Evolutionary conservation across 2,329 filamentous ascomycete species (phyloP), one percentile per base, ranked within the genome.

Genomic region (Monosporascus sp.): DNA sequence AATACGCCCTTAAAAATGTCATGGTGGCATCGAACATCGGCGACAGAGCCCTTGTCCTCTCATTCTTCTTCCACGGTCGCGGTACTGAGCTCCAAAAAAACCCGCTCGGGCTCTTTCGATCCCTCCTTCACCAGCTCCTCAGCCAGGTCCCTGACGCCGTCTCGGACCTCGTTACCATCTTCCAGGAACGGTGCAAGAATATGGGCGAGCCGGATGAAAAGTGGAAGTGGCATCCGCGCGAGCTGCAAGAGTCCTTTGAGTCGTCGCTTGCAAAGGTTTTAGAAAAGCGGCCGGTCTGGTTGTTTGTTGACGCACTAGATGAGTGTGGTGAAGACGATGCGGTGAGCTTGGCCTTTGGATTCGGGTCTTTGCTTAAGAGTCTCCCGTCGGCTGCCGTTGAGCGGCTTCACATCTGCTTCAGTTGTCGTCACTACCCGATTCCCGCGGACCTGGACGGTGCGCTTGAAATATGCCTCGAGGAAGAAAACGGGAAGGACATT

Each of bases 21-120:
- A 45, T 57, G n/a, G 55, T 55, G n/a, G 56, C 49, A 62, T 60
- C 22, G 24, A 48, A 3, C 54, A 60, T 15, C 53, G 54, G 1
- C 27, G 27, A 14, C 27, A 14, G 27, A 31, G 27, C 27, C 27
- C 43, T 65, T 0, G 56, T 74, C 0, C 51, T 77, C 1, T 73
- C 70, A 0, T 79, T 77, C 62, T 80, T 79, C 62, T 80, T 79
- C 67, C 74, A 78, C 51, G 75, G 75, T 0, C 63, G 74, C 50
- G 77, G 76, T 0, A 62, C 66, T 0, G 36, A 63, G 5, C 60
- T 77, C 7, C 76, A 83, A 47, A 78, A 68, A 50, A 72, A 77
- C 0, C 66, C 70, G 0, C 25, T 65, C 0, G 80, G 81, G 0
- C 71, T 83, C 63, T 81, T 80, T 56, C 70, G 78, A 3, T 77